Base-by-base conservation (phyloP, 2,329 filamentous ascomycete genomes). In the Alternaria tenuissima region DNA sequence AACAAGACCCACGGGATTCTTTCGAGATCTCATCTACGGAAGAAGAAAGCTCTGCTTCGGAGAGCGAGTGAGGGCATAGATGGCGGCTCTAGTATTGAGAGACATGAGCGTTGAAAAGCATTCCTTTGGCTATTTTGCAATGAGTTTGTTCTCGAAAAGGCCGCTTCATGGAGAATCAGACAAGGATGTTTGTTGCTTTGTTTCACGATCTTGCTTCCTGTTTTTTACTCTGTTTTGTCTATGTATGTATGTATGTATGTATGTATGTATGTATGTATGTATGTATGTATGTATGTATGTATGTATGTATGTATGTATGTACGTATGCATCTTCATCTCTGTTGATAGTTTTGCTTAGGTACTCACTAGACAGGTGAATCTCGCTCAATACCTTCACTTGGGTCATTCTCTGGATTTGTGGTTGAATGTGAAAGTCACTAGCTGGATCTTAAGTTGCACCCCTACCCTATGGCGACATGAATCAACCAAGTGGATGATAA, bases 1-100 rank as follows among this genome's bases (percentile, higher is more conserved):
- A 36, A 5, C 14, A 4, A 22, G 20, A 26, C 1, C 20, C 26
- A 14, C 1, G 16, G 1, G 11, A 34, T 44, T 32, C 24, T 14
- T 4, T 18, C 26, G 36, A 22, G 2, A 3, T 9, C 1, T 41
- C 30, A 8, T 57, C 56, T 12, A 18, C 16, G 14, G 48, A 54
- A 20, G 55, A 54, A 22, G 42, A 36, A 7, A 66, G 49, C 24
- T 67, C 66, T 24, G 54, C 24, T 9, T 68, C 66, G 3, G 66
- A 67, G 44, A 65, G 53, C 28, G 57, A 68, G 48, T 68, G 20
- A 62, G 30, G 28, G 16, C 4, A 2, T 26, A 16, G 11, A n/a
- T 12, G 12, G 30, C 4, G 36, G 20, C 14, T 32, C 14, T 22
- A 14, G 5, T n/a, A 9, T 12, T 7, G 9, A 26, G 20, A 49